These are phyloP conservation scores for Ophiobolus disseminans DNA, from an alignment of 2,329 filamentous ascomycete genomes.

Conservation along the genomic window DNA sequence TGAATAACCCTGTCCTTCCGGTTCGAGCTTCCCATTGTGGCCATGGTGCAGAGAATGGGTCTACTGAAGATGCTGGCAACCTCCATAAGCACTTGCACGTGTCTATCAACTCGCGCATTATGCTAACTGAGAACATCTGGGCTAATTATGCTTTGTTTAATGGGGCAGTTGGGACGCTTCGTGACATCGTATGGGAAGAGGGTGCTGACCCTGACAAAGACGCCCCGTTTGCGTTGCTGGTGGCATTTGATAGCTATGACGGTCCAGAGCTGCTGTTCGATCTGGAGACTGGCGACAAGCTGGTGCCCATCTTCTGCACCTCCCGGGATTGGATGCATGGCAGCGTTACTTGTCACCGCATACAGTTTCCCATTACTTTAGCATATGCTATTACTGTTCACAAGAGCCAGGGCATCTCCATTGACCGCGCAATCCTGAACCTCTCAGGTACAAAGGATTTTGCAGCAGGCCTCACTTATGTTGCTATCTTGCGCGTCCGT, in stretches of 20 bases:
- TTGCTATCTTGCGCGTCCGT: background rate
- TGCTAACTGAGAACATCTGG: background rate
- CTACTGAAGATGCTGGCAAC: background rate
- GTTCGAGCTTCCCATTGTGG: background rate
- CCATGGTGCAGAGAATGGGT: background rate
- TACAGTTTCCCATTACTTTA: background rate
- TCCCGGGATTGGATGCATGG: background rate
- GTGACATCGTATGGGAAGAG: background rate
- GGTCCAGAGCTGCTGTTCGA: background rate
- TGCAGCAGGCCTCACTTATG: background rate
- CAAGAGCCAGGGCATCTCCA: background rate
- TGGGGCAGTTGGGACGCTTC: background rate
- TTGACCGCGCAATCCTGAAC: background rate
- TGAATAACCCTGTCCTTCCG: background rate
- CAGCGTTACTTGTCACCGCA: background rate
- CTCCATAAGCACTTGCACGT: background rate
- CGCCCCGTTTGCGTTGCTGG: background rate
- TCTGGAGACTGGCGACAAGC: background rate
- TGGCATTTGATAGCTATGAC: background rate
- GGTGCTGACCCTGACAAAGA: background rate
- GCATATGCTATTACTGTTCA: background rate
- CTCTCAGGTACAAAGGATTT: background rate
- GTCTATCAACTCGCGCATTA: background rate
- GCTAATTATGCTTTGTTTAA: background rate
- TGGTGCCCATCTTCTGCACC: background rate